Evolutionary conservation across 352 stramenopile genomes (phyloP).

Genomic region (Aphanomyces stellatus): DNA sequence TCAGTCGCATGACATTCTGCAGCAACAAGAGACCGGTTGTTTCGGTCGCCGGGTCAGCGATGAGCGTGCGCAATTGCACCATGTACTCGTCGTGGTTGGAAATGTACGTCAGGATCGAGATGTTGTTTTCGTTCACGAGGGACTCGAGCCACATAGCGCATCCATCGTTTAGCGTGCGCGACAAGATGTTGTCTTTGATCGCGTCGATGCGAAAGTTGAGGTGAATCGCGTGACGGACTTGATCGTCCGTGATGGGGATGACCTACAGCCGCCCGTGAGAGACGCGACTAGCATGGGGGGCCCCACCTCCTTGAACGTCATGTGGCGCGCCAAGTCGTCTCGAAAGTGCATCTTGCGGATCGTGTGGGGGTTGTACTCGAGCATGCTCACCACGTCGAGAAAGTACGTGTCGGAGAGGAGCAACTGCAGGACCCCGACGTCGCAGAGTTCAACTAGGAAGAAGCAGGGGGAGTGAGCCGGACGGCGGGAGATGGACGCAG

Average conservation of each 20-base stretch:
- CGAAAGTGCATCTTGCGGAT: conserved; percentile 72
- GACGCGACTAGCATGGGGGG: too few relatives aligned
- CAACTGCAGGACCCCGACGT: conserved; percentile 54
- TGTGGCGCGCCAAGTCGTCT: conserved; percentile 42
- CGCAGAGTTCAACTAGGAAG: conserved; percentile 60
- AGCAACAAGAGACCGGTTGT: conserved; percentile 1
- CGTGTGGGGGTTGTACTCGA: conserved; percentile 69
- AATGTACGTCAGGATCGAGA: conserved; percentile 73
- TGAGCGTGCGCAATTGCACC: conserved; percentile 19
- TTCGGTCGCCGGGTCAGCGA: conserved; percentile 7
- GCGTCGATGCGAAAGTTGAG: conserved; percentile 84
- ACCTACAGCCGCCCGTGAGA: conserved; percentile 37
- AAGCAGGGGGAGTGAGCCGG: not conserved
- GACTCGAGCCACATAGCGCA: conserved; percentile 71
- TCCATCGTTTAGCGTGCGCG: conserved; percentile 61
- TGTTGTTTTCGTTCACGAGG: conserved; percentile 82
- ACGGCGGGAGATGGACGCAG: not conserved
- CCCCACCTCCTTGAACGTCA: conserved; percentile 55
- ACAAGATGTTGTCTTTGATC: conserved; percentile 81
- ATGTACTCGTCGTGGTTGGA: conserved; percentile 64
- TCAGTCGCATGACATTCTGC: conserved; percentile 19
- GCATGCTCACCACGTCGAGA: conserved; percentile 68
- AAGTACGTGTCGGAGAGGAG: conserved; percentile 71
- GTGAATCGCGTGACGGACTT: conserved; percentile 61
- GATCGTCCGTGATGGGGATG: conserved; percentile 51